A percentile compares a stretch with the other conserved stretches of the same genome.
Conservation (phyloP, 2,329 filamentous ascomycete species). For the Paracamarosporium sp. region DNA sequence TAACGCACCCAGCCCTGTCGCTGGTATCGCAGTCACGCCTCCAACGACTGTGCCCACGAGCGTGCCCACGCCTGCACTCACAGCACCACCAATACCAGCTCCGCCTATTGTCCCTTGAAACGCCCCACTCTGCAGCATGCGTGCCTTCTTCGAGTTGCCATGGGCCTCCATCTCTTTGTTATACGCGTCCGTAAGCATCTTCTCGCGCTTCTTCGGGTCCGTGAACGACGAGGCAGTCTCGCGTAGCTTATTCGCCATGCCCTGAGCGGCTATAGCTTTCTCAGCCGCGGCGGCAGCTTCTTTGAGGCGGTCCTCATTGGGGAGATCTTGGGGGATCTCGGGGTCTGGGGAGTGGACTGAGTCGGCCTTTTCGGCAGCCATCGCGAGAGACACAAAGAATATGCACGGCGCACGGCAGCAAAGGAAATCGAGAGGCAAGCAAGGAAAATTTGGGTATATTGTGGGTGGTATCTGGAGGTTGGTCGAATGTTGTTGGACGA, state of each 20-base stretch:
- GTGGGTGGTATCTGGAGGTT: background rate
- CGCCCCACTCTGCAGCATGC: conserved; percentile 41
- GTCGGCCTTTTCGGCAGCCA: conserved; percentile 7
- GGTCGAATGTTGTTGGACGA: background rate
- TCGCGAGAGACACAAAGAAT: background rate
- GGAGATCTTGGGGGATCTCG: conserved; percentile 28
- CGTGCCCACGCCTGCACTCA: conserved; percentile 50
- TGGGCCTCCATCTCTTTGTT: conserved; percentile 43
- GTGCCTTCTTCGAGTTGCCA: conserved; percentile 42
- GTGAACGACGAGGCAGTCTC: conserved; percentile 32
- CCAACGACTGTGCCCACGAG: conserved; percentile 51
- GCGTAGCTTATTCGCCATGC: conserved; percentile 35
- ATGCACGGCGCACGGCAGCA: background rate
- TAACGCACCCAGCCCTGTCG: conserved; percentile 48
- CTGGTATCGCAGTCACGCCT: conserved; percentile 48
- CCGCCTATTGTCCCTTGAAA: conserved; percentile 52
- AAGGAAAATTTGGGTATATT: background rate
- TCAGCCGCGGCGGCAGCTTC: conserved; percentile 38
- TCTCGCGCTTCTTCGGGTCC: conserved; percentile 42
- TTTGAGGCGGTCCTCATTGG: conserved; percentile 35
- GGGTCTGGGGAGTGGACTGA: background rate
- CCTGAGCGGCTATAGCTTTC: conserved; percentile 33
- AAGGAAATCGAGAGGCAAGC: background rate
- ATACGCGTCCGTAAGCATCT: conserved; percentile 43
- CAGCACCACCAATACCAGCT: conserved; percentile 51